Percentiles rank a stretch among this genome's conserved stretches.
Evolutionary conservation across 768 basidiomycete species (phyloP).

Genomic region (Mycena leptocephala): DNA sequence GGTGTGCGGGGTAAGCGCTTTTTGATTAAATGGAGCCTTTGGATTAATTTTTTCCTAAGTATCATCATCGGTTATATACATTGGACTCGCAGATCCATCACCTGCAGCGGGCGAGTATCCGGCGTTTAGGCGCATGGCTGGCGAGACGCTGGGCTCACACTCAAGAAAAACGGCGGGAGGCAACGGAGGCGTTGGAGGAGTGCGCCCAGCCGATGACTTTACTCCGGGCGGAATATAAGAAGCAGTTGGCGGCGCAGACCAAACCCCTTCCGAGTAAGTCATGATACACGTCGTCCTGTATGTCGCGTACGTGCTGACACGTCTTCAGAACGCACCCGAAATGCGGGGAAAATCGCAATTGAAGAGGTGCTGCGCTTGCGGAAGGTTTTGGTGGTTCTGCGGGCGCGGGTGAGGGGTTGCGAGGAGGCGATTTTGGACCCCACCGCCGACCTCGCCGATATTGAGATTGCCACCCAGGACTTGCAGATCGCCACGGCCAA

Average conservation of each 20-base stretch:
- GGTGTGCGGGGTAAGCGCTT: constrained; percentile 45
- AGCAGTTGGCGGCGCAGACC: constrained; percentile 48
- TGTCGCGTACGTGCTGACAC: too few species aligned
- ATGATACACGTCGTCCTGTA: background rate
- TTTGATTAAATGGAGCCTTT: background rate
- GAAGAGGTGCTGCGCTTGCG: background rate
- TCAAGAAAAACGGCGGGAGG: constrained; percentile 29
- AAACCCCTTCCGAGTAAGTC: background rate
- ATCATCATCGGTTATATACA: constrained; percentile 16
- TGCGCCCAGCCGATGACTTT: constrained; percentile 33
- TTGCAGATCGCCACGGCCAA: background rate
- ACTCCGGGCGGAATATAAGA: constrained; percentile 49
- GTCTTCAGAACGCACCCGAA: background rate
- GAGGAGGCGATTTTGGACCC: background rate
- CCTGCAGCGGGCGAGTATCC: constrained; percentile 41
- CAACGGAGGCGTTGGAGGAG: constrained; percentile 31
- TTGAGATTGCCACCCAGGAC: background rate
- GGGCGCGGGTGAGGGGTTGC: background rate
- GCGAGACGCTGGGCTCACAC: constrained; percentile 30
- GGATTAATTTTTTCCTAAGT: background rate
- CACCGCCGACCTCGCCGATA: background rate
- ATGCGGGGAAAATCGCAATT: background rate
- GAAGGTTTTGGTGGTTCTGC: background rate
- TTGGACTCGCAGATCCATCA: constrained; percentile 42
- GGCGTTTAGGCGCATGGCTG: constrained; percentile 53